Evolutionary conservation across 306 rosid species (phyloP).

Genomic region (Argentina anserina): DNA sequence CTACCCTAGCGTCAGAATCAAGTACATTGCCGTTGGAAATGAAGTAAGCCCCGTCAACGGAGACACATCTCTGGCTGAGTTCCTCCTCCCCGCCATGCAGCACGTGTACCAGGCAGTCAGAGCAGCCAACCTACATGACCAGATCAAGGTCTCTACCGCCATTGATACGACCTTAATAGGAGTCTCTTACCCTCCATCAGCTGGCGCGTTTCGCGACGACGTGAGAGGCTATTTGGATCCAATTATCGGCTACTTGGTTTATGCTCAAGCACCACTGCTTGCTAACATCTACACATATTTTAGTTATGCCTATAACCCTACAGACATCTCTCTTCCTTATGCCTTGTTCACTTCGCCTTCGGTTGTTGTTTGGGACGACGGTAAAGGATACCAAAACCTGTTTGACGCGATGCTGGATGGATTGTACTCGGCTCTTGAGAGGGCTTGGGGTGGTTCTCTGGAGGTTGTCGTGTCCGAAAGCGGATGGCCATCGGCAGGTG

Average conservation of each 20-base stretch:
- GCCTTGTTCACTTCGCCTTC: conserved; percentile 51
- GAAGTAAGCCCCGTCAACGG: conserved; percentile 58
- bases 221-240: conserved; percentile 56
- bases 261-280: conserved; percentile 50
- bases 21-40: conserved; percentile 55
- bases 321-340: conserved; percentile 50
- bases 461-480: conserved; percentile 62
- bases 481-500: conserved; percentile 74
- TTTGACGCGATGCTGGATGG: conserved; percentile 64
- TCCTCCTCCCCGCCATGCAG: conserved; percentile 41
- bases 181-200: conserved; percentile 55
- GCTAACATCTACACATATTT: conserved; percentile 64
- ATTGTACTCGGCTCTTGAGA: conserved; percentile 50
- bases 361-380: conserved; percentile 39
- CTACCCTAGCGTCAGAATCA: conserved; percentile 42
- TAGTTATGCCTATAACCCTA: conserved; percentile 37
- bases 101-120: conserved; percentile 48
- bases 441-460: conserved; percentile 41
- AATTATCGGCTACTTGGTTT: conserved; percentile 44
- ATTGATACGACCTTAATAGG: conserved; percentile 59
- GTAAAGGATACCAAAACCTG: conserved; percentile 45
- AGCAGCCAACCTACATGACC: conserved; percentile 42
- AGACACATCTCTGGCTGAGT: conserved; percentile 33
- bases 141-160: conserved; percentile 60
- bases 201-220: conserved; percentile 49